Evolutionary conservation across 768 basidiomycete genomes (phyloP), one percentile per base, ranked within the genome.

Genomic region (Lanmaoa pseudosensibilis): DNA sequence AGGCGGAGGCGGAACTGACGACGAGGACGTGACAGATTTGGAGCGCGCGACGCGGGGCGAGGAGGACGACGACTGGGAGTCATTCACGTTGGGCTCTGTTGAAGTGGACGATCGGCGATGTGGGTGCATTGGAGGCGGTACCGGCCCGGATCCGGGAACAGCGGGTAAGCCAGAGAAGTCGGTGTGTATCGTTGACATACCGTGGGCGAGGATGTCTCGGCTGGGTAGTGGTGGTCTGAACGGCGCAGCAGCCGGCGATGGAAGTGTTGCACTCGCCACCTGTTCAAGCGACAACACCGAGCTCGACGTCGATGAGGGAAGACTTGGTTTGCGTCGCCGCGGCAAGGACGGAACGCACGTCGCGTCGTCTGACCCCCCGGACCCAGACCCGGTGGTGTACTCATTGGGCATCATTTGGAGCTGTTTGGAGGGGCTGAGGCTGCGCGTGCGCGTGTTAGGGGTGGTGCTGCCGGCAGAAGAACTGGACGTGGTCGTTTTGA

Each of bases 401-500:
- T 62, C 62, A 15, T 59, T 53, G 41, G 47, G 7, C 5, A 13
- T 32, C n/a, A 32, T 60, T 5, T n/a, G 41, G n/a, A 18, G 3
- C 21, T 54, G 56, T 43, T 72, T 74, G 4, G 64, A 52, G 12
- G 75, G 69, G 37, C 69, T 74, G 32, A 58, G 57, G 48, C 75
- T 75, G 36, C 73, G 67, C 25, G 65, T 60, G 48, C 73, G 65
- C 11, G 43, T 27, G 9, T 15, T n/a, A 8, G 45, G 44, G 8
- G 43, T 50, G 50, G n/a, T 30, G 16, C 48, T 57, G 33, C 52
- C 38, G 13, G 12, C 39, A 13, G 69, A 71, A 1, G 63, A 56
- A 18, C 62, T 41, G 18, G 72, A 72, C 5, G 78, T 74, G 39
- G 83, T 83, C 60, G 85, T 86, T 70, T 86, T 87, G 33, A 92